A percentile compares a stretch with the other conserved stretches of the same genome.
Conservation (phyloP, 352 stramenopile genomes). For the Phytophthora hibernalis region DNA sequence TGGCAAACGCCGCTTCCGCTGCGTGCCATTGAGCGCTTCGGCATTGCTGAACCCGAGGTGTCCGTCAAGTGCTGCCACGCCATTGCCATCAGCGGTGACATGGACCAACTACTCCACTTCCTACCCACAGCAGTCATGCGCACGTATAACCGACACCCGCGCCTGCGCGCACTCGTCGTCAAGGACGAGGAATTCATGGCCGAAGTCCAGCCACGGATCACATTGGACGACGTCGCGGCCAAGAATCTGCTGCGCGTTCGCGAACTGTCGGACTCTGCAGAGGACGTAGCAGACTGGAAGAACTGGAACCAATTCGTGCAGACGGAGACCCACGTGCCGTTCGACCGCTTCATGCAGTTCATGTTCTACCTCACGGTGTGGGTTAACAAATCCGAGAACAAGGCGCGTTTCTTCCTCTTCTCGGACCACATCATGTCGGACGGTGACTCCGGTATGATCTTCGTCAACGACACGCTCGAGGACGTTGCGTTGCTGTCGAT, state of each 20-base stretch:
- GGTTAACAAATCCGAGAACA: conserved; percentile 38
- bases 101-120: conserved; percentile 44
- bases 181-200: conserved; percentile 46
- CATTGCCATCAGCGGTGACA: conserved; percentile 44
- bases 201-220: conserved; percentile 48
- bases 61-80: conserved; percentile 48
- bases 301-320: conserved; percentile 51
- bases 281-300: conserved; percentile 28
- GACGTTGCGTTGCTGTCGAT: conserved; percentile 43
- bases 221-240: conserved; percentile 40
- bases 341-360: conserved; percentile 58
- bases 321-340: conserved; percentile 34
- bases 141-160: conserved; percentile 69
- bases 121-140: conserved; percentile 59
- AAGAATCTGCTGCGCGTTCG: conserved; percentile 40
- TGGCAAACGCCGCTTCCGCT: conserved; percentile 39
- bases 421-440: conserved; percentile 75
- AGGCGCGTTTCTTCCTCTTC: conserved; percentile 55
- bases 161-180: conserved; percentile 51
- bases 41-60: conserved; percentile 38
- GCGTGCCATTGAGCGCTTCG: conserved; percentile 47
- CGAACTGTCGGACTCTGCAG: conserved; percentile 32
- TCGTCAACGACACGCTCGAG: conserved; percentile 59
- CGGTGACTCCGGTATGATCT: conserved; percentile 47
- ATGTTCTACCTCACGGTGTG: conserved; percentile 58